Conservation (phyloP, 2,329 filamentous ascomycete species). For the Cercospora zeae-maydis region DNA sequence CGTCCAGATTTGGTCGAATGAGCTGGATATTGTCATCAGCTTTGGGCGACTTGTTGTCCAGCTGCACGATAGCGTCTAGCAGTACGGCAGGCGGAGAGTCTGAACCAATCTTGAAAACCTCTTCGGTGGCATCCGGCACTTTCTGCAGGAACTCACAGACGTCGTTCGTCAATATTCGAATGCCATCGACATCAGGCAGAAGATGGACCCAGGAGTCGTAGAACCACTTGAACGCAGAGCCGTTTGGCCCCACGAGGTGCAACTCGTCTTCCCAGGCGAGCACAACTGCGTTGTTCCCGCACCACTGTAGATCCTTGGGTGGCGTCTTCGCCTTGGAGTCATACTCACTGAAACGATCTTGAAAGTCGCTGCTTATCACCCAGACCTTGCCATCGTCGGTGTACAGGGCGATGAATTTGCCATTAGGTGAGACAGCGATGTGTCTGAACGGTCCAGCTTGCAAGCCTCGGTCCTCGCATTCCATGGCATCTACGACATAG, state of each 20-base stretch:
- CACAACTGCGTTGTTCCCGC: conserved; percentile 87
- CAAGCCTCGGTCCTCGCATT: conserved; percentile 85
- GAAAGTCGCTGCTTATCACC: conserved; percentile 93
- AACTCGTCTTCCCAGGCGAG: conserved; percentile 98
- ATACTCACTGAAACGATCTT: conserved; percentile 86
- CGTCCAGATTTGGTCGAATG: conserved; percentile 79
- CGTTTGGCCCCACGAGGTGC: conserved; percentile 83
- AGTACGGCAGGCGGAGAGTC: conserved; percentile 89
- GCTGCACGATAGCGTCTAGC: conserved; percentile 83
- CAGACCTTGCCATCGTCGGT: conserved; percentile 80
- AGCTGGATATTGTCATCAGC: conserved; percentile 97
- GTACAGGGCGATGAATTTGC: conserved; percentile 82
- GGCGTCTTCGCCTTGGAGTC: conserved; percentile 80
- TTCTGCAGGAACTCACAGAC: conserved; percentile 97
- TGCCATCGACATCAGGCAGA: conserved; percentile 82
- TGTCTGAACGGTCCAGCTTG: conserved; percentile 91
- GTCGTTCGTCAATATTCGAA: conserved; percentile 84
- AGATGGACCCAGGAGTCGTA: conserved; percentile 91
- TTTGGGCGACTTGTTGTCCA: conserved; percentile 92
- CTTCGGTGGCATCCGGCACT: conserved; percentile 66
- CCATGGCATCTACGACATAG: conserved; percentile 79
- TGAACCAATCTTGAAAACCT: conserved; percentile 84
- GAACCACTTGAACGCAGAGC: conserved; percentile 64
- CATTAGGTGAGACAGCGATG: conserved; percentile 86
- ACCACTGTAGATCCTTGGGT: conserved; percentile 90